These are phyloP conservation scores for Glycyrrhiza uralensis DNA, from an alignment of 306 rosid species.

Conservation along the genomic window DNA sequence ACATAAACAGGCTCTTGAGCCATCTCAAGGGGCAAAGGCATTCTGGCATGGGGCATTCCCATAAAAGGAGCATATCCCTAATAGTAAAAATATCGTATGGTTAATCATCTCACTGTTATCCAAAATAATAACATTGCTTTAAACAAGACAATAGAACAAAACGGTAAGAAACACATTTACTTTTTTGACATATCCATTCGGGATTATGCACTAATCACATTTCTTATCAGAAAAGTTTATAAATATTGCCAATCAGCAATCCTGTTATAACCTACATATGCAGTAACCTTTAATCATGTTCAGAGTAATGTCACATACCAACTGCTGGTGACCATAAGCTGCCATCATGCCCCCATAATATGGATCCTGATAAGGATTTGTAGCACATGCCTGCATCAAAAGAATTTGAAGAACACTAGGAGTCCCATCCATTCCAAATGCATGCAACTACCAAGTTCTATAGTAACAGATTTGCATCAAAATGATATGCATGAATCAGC, in stretches of 20 bases:
- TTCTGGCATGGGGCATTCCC: conserved; percentile 91
- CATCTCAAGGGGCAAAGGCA: conserved; percentile 97
- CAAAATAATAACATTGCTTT: conserved; percentile 2
- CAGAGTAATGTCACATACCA: conserved; percentile 52
- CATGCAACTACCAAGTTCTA: conserved; percentile 13
- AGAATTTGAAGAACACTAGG: conserved; percentile 33
- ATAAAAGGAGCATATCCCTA: conserved; percentile 85
- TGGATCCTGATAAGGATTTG: conserved; percentile 89
- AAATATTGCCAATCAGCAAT: neutral
- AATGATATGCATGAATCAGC: conserved; percentile 19
- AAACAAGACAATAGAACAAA: neutral
- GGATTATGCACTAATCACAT: neutral
- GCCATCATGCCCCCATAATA: conserved; percentile 86
- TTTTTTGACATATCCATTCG: neutral
- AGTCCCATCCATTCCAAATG: conserved; percentile 30
- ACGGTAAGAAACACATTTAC: neutral
- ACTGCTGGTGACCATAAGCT: conserved; percentile 74
- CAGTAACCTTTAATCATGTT: neutral
- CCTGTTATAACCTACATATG: neutral
- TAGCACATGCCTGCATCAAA: conserved; percentile 79
- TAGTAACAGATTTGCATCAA: conserved; percentile 18
- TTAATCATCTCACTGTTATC: conserved; percentile 3
- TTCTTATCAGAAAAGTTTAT: neutral
- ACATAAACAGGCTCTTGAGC: conserved; percentile 97
- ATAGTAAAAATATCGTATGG: conserved; percentile 9